phyloP scores from a whole-genome alignment of 257 asterid species.

The Lavandula angustifolia region DNA sequence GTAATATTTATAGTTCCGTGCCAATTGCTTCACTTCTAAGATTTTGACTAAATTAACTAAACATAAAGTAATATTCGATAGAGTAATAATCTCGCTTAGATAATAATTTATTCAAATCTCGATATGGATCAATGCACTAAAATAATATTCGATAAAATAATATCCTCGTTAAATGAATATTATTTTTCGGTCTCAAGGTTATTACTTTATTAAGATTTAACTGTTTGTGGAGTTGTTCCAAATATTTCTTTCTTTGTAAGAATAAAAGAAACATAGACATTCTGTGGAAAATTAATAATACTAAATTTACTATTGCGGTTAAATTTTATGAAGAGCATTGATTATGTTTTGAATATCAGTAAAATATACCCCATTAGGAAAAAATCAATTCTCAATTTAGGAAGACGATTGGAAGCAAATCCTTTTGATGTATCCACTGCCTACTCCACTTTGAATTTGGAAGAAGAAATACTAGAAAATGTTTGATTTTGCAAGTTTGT shows the following conservation, averaged over 20 bases:
- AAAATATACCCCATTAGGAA: neutral
- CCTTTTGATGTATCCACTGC: neutral
- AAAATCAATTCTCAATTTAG: neutral
- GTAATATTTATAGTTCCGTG: neutral
- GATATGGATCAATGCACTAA: too few relatives aligned
- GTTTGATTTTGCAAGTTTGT: neutral
- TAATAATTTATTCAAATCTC: too few relatives aligned
- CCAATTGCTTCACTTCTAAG: slow-evolving; percentile 7
- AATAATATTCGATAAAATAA: too few relatives aligned
- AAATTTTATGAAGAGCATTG: neutral
- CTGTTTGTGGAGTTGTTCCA: neutral
- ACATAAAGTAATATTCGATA: too few relatives aligned
- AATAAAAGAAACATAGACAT: neutral
- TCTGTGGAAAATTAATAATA: neutral
- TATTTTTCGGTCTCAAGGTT: too few relatives aligned
- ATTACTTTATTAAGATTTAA: too few relatives aligned
- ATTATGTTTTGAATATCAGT: neutral
- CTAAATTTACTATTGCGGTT: neutral
- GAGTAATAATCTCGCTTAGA: too few relatives aligned
- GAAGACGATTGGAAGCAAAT: slow-evolving; percentile 6
- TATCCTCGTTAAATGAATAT: too few relatives aligned
- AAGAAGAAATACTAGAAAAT: neutral
- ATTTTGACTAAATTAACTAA: neutral
- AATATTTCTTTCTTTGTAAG: neutral
- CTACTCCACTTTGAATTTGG: neutral